Base-by-base conservation (phyloP, 23 red algal species). In the Gracilaria caudata region DNA sequence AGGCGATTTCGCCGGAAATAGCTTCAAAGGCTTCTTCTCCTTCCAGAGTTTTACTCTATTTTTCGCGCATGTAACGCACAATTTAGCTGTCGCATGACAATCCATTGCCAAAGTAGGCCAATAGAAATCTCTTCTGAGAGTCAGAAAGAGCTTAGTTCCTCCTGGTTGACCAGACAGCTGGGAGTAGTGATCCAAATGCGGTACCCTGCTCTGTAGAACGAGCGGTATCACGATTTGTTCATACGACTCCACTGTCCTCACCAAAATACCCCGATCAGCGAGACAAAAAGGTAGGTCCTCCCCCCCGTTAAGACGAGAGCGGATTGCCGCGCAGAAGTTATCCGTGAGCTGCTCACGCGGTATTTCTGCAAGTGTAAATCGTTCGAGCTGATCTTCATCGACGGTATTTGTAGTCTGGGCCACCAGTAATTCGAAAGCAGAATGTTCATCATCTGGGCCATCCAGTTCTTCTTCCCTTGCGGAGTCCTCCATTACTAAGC, bases 1-100 rank as follows among this genome's bases (percentile, higher is more conserved):
- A 23, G 83, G 83, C 25, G 23, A 3, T 10, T 8, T 45, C 66
- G 66, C 23, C 26, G 83, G 83, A 49, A 87, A 87, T n/a, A 76
- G 49, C 64, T 56, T 72, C 47, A 87, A 12, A 4, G 44, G 45
- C 1, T 24, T 36, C 14, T 53, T 79, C 26, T 79, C 6, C 9
- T 55, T 55, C 32, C 75, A 38, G 5, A 79, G 20, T 79, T 79
- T 56, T 1, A 77, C 41, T 13, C 72, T 2, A 26, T 49, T 55
- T 30, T 32, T 21, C 16, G 72, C 38, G 72, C 72, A 77, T 49
- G 4, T 39, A 25, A 17, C 20, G 38, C 72, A 77, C 4, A 53
- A 5, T n/a, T 55, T 5, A 2, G 24, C 35, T 26, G 43, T 53
- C 11, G 36, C 72, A 30, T 77, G 39, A 10, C 72, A 77, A 17